These are phyloP conservation scores for Epichloe sibirici DNA, from an alignment of 2,329 filamentous ascomycete species.

Conservation along the genomic window DNA sequence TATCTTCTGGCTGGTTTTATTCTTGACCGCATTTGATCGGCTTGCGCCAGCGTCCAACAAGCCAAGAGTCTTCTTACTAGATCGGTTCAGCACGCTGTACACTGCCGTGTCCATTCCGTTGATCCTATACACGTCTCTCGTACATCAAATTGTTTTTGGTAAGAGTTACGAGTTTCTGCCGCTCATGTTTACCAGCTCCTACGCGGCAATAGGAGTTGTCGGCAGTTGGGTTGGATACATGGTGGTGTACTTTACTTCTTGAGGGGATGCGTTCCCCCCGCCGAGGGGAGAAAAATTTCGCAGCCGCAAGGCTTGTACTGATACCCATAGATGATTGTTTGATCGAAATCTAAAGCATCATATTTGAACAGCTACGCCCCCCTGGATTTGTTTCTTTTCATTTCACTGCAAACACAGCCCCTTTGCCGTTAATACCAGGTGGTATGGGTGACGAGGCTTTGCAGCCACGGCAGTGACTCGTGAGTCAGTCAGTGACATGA, in stretches of 20 bases:
- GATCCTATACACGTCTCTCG: constrained; percentile 74
- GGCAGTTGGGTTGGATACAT: constrained; percentile 93
- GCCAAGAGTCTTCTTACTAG: constrained; percentile 76
- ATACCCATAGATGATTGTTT: not conserved
- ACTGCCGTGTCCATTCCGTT: constrained; percentile 82
- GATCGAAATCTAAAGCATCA: not conserved
- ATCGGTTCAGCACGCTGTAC: constrained; percentile 82
- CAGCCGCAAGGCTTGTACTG: not conserved
- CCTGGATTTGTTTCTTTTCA: not conserved
- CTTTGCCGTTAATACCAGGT: too few relatives aligned
- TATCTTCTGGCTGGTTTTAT: constrained; percentile 77
- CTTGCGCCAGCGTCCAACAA: constrained; percentile 73
- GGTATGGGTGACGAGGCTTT: too few relatives aligned
- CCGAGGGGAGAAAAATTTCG: not conserved
- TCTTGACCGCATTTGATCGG: constrained; percentile 76
- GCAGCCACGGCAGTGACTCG: not conserved
- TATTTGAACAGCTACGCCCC: too few relatives aligned
- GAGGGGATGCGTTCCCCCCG: not conserved
- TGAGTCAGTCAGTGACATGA: too few relatives aligned
- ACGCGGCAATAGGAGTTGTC: constrained; percentile 86
- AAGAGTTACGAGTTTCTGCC: constrained; percentile 79
- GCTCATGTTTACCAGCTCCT: constrained; percentile 93
- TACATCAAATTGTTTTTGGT: constrained; percentile 77
- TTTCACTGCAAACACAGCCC: not conserved
- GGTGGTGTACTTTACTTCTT: constrained; percentile 72